Evolutionary conservation across 192 early-diverging fungal species (phyloP).

Genomic region (Entophlyctis helioformis): DNA sequence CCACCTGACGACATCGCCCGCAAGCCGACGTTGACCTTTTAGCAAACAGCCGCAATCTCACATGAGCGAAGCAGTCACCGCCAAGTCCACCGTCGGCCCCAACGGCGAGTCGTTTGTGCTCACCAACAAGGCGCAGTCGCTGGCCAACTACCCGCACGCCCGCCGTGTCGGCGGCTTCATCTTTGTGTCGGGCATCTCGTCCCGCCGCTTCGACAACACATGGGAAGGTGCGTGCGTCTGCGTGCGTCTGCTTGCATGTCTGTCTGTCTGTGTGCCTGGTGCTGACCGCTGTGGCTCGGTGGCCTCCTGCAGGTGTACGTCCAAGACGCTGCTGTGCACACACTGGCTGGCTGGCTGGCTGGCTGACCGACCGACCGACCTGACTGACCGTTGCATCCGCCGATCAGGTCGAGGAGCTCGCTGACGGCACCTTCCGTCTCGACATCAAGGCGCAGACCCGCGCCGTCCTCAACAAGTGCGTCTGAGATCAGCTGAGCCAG

Average conservation of each 20-base stretch:
- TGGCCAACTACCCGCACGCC: slow-evolving; percentile 60
- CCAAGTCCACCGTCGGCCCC: slow-evolving; percentile 4
- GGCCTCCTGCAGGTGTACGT: neutral
- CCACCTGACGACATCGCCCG: neutral
- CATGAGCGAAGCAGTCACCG: too few species aligned
- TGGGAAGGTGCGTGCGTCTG: slow-evolving; percentile 23
- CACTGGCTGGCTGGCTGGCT: too few species aligned
- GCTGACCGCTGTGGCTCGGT: too few species aligned
- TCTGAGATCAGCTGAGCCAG: neutral
- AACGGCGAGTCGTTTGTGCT: slow-evolving; percentile 43
- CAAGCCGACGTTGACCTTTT: too few species aligned
- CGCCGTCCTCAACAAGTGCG: slow-evolving; percentile 53
- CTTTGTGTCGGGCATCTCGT: slow-evolving; percentile 51
- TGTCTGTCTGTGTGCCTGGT: neutral
- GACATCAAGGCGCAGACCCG: slow-evolving; percentile 53
- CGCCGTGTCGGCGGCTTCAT: slow-evolving; percentile 38
- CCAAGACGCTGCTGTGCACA: too few species aligned
- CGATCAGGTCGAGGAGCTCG: slow-evolving; percentile 25
- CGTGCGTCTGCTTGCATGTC: neutral
- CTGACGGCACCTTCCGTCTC: slow-evolving; percentile 37
- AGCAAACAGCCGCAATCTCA: too few species aligned
- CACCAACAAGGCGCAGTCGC: slow-evolving; percentile 31
- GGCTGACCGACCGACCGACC: too few species aligned
- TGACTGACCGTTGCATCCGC: too few species aligned
- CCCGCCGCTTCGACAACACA: slow-evolving; percentile 44